A percentile compares a stretch with the other conserved stretches of the same genome.
These are phyloP conservation scores for Wickerhamomyces mucosus DNA, from an alignment of 805 yeast species.

Conservation along the genomic window DNA sequence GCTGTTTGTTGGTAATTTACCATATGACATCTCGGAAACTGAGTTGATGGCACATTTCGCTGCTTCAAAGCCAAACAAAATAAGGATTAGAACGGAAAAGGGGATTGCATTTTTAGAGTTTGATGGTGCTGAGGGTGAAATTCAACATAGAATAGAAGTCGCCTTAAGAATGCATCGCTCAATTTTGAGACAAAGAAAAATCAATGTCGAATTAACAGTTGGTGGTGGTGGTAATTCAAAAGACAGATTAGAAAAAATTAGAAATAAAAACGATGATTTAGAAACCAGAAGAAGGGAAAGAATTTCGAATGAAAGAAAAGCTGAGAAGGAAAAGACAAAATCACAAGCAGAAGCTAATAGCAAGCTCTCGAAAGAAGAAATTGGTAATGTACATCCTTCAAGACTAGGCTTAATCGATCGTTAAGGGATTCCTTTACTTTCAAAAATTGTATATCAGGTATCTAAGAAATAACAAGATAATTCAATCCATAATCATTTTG, in stretches of 20 bases:
- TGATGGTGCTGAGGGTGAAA: conserved; percentile 41
- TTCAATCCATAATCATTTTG: too few relatives aligned
- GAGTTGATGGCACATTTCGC: conserved; percentile 67
- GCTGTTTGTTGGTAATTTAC: conserved; percentile 84
- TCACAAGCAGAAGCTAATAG: conserved; percentile 21
- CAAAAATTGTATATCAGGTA: too few relatives aligned
- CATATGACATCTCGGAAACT: conserved; percentile 55
- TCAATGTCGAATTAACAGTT: conserved; percentile 92
- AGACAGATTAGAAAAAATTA: conserved; percentile 57
- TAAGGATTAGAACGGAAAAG: conserved; percentile 74
- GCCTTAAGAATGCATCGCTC: conserved; percentile 84
- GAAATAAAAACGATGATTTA: conserved; percentile 68
- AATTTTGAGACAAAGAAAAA: conserved; percentile 56
- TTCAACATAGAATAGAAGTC: conserved; percentile 70
- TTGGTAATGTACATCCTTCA: conserved; percentile 47
- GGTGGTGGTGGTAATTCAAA: conserved; percentile 96
- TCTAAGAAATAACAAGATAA: too few relatives aligned
- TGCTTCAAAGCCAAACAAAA: conserved; percentile 58
- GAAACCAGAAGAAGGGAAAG: conserved; percentile 59
- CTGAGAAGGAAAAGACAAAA: conserved; percentile 17
- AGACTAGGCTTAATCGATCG: conserved; percentile 30
- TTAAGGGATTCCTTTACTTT: too few relatives aligned
- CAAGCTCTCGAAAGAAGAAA: conserved; percentile 6
- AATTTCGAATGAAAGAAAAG: conserved; percentile 37
- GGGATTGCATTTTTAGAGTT: conserved; percentile 93